Evolutionary conservation across 2,329 filamentous ascomycete species (phyloP).

Genomic region (Arthrobotrys sinensis): DNA sequence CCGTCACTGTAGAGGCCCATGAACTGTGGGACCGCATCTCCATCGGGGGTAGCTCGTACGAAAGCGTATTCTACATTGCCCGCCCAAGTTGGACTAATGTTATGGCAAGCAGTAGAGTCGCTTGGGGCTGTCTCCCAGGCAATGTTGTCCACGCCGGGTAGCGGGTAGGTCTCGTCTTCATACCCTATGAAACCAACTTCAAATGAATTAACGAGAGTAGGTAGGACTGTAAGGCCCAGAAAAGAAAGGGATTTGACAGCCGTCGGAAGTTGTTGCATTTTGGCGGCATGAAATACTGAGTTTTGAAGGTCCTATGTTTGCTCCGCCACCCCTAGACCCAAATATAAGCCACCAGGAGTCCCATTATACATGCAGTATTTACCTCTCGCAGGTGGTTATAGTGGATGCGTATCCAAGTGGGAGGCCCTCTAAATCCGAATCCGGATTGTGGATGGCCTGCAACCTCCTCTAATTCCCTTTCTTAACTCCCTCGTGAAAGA

Average conservation of each 20-base stretch:
- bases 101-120: conserved; percentile 1
- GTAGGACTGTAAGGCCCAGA: background rate
- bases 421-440: too few relatives aligned
- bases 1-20: conserved; percentile 13
- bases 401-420: too few relatives aligned
- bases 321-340: too few relatives aligned
- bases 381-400: too few relatives aligned
- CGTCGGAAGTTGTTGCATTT: background rate
- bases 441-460: too few relatives aligned
- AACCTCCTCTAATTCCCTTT: too few relatives aligned
- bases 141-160: background rate
- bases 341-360: too few relatives aligned
- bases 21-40: conserved; percentile 1
- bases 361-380: too few relatives aligned
- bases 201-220: background rate
- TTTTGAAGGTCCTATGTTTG: too few relatives aligned
- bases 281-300: background rate
- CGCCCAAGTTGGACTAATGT: background rate
- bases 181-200: conserved; percentile 28
- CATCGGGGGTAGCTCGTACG: background rate
- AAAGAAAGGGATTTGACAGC: background rate
- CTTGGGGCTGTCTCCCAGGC: background rate
- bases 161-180: background rate
- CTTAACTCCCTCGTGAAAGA: too few relatives aligned
- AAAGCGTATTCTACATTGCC: conserved; percentile 12